phyloP scores from a whole-genome alignment of 441 rosid species.

The Jatropha multifida region DNA sequence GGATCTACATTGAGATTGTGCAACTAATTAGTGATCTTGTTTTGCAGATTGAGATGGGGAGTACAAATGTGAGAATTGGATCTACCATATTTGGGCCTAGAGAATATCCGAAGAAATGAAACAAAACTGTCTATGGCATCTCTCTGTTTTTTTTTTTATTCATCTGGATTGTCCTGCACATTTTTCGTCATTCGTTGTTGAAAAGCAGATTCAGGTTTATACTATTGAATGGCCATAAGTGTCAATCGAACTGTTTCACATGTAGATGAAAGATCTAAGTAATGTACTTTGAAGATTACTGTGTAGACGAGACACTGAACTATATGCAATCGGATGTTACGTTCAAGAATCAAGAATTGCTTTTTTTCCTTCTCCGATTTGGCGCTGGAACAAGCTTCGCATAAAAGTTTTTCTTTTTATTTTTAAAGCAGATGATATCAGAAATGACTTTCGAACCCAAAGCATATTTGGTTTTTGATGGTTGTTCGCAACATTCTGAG shows the following conservation, averaged over 20 bases:
- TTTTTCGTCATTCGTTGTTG: neutral
- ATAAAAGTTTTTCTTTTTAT: too few species aligned
- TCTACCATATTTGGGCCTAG: conserved; percentile 90
- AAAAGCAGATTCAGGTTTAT: neutral
- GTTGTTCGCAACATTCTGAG: too few species aligned
- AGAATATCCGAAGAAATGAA: conserved; percentile 63
- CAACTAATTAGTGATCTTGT: neutral
- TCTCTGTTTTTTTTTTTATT: neutral
- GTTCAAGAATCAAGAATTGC: too few species aligned
- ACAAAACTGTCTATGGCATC: neutral
- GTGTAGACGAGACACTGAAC: too few species aligned
- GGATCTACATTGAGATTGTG: neutral
- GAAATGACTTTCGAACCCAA: too few species aligned
- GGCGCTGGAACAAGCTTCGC: too few species aligned
- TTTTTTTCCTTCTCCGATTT: too few species aligned
- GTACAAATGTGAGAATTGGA: conserved; percentile 91
- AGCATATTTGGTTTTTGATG: too few species aligned
- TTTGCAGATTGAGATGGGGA: conserved; percentile 89
- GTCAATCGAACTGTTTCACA: neutral
- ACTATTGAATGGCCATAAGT: neutral
- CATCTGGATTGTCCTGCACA: neutral
- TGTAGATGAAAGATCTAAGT: neutral
- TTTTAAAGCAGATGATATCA: too few species aligned
- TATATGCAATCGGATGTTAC: too few species aligned
- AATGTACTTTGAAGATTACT: too few species aligned